Base-by-base conservation (phyloP, 1,139 yeast species). In the Candida albicans region DNA sequence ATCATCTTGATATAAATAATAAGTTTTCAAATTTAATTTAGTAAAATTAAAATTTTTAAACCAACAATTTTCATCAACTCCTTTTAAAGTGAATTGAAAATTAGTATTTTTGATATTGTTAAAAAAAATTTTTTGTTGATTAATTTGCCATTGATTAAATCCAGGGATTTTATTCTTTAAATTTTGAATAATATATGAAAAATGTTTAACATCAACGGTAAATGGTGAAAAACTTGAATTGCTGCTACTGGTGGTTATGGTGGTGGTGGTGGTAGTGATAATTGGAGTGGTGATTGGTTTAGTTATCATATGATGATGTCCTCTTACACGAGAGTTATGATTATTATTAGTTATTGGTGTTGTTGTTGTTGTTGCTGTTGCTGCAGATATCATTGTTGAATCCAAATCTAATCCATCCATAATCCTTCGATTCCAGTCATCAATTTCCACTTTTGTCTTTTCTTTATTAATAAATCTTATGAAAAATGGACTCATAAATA, bases 391-490 rank as follows among this genome's bases (percentile, higher is more conserved):
- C n/a, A n/a, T n/a, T n/a, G 22, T 18, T 18, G 22, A 18, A 18
- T 18, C 22, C 22, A 18, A 18, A 18, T 18, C 22, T 18, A 36
- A 8, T 36, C 27, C 28, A 35, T n/a, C 26, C 8, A 11, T 8
- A 10, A n/a, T 36, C 18, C 9, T 28, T 28, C 39, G 14, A 36
- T 36, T 29, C 39, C 39, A 36, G 28, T 36, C 39, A 28, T 36
- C 39, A 28, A 36, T 28, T 22, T 36, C 39, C 4, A 15, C 33
- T 29, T 18, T 28, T 3, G 39, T 36, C 15, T 36, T 36, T 2
- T 28, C 27, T 7, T 18, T 10, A 29, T 36, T 36, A 7, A 8
- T 28, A 36, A 28, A 36, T n/a, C 39, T 24, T 11, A 36, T n/a
- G 10, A 36, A 28, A 29, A 36, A 36, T 5, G 39, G 39, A 22